phyloP scores from a whole-genome alignment of 2,329 filamentous ascomycete genomes.

The Phialophora tarda region DNA sequence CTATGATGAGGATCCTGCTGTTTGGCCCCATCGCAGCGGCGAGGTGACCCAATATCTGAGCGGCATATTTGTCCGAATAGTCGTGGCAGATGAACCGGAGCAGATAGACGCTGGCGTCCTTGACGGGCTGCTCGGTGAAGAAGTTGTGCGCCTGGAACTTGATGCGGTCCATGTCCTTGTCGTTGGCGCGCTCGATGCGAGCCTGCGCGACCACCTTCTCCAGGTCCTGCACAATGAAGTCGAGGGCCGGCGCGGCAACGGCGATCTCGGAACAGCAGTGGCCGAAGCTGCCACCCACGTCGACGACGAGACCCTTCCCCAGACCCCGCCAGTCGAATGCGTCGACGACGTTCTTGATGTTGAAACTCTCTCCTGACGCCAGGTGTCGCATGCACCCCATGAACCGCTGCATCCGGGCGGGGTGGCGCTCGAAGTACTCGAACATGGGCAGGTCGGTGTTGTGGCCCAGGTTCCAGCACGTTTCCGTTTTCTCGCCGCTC shows the following conservation, averaged over 20 bases:
- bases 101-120: slow-evolving; percentile 43
- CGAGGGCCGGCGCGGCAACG: slow-evolving; percentile 56
- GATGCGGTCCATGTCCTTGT: slow-evolving; percentile 41
- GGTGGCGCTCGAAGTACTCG: slow-evolving; percentile 41
- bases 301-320: slow-evolving; percentile 34
- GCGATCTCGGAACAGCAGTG: slow-evolving; percentile 64
- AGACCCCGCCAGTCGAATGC: slow-evolving; percentile 36
- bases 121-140: slow-evolving; percentile 45
- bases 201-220: slow-evolving; percentile 42
- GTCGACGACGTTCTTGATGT: slow-evolving; percentile 33
- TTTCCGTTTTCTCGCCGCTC: slow-evolving; percentile 36
- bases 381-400: slow-evolving; percentile 23
- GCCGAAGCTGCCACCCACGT: slow-evolving; percentile 61
- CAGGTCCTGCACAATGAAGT: slow-evolving; percentile 61
- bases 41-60: slow-evolving; percentile 45
- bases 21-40: slow-evolving; percentile 45
- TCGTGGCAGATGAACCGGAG: slow-evolving; percentile 50
- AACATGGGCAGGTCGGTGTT: slow-evolving; percentile 44
- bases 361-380: slow-evolving; percentile 27
- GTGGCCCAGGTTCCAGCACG: slow-evolving; percentile 43
- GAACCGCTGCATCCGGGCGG: slow-evolving; percentile 41
- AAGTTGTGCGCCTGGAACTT: slow-evolving; percentile 45
- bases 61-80: slow-evolving; percentile 45
- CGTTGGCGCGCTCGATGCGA: slow-evolving; percentile 26
- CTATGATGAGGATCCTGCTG: slow-evolving; percentile 45